phyloP scores from a whole-genome alignment of 257 asterid species.

The Solanum pimpinellifolium region DNA sequence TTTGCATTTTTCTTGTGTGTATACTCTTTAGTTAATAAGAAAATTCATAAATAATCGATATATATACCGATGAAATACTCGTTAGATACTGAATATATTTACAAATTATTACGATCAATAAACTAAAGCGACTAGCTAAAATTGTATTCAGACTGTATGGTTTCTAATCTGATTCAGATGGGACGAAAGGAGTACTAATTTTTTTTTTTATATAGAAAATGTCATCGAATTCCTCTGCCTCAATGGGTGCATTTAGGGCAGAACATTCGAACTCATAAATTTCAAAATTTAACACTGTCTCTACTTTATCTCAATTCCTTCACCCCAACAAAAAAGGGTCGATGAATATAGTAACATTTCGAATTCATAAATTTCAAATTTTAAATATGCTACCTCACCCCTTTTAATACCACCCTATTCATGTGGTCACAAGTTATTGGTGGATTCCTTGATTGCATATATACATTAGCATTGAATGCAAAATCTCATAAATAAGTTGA shows the following conservation, averaged over 20 bases:
- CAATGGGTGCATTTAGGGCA: background rate
- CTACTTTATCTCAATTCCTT: background rate
- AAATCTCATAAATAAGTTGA: background rate
- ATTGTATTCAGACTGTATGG: background rate
- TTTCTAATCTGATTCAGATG: background rate
- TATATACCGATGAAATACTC: background rate
- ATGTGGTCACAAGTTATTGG: background rate
- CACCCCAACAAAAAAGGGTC: background rate
- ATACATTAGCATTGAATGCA: background rate
- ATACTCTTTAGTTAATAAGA: background rate
- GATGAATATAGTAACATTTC: background rate
- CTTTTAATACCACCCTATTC: background rate
- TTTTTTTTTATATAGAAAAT: rapidly evolving
- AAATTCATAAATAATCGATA: background rate
- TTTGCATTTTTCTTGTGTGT: background rate
- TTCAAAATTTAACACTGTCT: background rate
- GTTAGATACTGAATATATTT: background rate
- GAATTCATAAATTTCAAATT: background rate
- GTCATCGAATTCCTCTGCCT: background rate
- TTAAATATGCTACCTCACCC: background rate
- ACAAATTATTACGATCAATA: background rate
- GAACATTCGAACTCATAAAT: background rate
- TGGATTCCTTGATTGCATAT: background rate
- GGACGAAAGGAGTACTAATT: background rate
- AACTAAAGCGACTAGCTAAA: background rate